phyloP scores from a whole-genome alignment of 2,329 filamentous ascomycete species.

The Penicillium crustosum region DNA sequence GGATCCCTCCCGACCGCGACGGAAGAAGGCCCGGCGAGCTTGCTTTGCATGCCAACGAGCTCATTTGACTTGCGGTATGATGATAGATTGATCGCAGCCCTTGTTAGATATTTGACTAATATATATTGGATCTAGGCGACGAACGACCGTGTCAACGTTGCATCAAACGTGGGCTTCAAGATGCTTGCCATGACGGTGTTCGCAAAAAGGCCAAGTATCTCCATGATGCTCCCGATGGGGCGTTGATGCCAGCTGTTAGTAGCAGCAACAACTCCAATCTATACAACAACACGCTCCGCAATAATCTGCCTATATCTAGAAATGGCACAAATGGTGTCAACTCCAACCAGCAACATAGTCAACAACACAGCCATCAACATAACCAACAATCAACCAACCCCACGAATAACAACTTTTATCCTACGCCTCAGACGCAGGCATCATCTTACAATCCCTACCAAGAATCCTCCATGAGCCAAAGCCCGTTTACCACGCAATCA shows the following conservation, averaged over 20 bases:
- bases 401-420: constrained; percentile 35
- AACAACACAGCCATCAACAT: background rate
- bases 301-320: constrained; percentile 34
- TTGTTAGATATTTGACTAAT: constrained; percentile 11
- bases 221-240: constrained; percentile 89
- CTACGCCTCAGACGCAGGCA: constrained; percentile 32
- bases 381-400: constrained; percentile 16
- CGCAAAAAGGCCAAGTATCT: constrained; percentile 99
- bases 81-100: constrained; percentile 12
- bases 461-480: constrained; percentile 45
- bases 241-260: constrained; percentile 79
- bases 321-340: constrained; percentile 34
- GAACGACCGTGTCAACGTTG: constrained; percentile 92
- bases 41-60: constrained; percentile 97
- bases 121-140: constrained; percentile 63
- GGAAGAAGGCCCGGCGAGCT: constrained; percentile 93
- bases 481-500: constrained; percentile 63
- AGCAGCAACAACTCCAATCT: constrained; percentile 62
- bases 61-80: constrained; percentile 95
- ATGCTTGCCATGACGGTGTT: constrained; percentile 91
- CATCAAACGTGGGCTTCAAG: constrained; percentile 87
- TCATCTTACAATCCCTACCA: constrained; percentile 50
- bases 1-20: constrained; percentile 81
- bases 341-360: constrained; percentile 20
- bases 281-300: constrained; percentile 49